These are phyloP conservation scores for Pyrenochaeta sp. DNA, from an alignment of 2,329 filamentous ascomycete genomes.

Conservation along the genomic window DNA sequence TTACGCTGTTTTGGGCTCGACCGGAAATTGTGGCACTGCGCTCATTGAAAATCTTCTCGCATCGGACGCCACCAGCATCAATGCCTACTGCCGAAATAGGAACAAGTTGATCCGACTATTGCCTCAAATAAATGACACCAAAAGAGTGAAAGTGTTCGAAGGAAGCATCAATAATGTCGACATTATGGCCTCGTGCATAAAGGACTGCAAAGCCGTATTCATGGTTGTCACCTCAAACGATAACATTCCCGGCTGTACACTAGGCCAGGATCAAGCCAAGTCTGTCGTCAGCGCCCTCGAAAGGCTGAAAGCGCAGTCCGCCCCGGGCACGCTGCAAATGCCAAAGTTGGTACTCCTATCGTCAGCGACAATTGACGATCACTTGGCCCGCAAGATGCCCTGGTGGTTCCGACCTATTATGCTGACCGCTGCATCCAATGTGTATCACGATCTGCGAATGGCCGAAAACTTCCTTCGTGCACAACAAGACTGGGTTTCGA, in stretches of 20 bases:
- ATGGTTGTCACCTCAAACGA: constrained; percentile 51
- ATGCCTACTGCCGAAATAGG: constrained; percentile 57
- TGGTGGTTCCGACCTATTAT: constrained; percentile 40
- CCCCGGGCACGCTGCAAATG: constrained; percentile 11
- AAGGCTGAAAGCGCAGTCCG: constrained; percentile 23
- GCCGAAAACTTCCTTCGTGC: constrained; percentile 50
- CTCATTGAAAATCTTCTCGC: constrained; percentile 53
- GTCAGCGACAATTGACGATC: constrained; percentile 53
- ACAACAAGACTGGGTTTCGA: constrained; percentile 49
- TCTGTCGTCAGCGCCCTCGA: constrained; percentile 49
- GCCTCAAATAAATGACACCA: constrained; percentile 44
- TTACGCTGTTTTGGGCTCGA: constrained; percentile 33
- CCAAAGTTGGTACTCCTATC: constrained; percentile 56
- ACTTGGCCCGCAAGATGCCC: constrained; percentile 45
- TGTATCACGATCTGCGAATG: constrained; percentile 50
- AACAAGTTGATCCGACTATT: constrained; percentile 50
- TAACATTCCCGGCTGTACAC: constrained; percentile 53
- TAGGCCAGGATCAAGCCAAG: constrained; percentile 48
- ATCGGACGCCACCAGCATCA: constrained; percentile 39
- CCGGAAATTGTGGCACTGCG: constrained; percentile 56
- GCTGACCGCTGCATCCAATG: constrained; percentile 41
- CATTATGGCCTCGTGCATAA: constrained; percentile 50
- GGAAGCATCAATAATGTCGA: constrained; percentile 53
- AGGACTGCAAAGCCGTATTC: constrained; percentile 51
- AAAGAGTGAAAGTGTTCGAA: constrained; percentile 52